These are phyloP conservation scores for Sporothrix sp. DNA, from an alignment of 2,329 filamentous ascomycete species.

Conservation along the genomic window DNA sequence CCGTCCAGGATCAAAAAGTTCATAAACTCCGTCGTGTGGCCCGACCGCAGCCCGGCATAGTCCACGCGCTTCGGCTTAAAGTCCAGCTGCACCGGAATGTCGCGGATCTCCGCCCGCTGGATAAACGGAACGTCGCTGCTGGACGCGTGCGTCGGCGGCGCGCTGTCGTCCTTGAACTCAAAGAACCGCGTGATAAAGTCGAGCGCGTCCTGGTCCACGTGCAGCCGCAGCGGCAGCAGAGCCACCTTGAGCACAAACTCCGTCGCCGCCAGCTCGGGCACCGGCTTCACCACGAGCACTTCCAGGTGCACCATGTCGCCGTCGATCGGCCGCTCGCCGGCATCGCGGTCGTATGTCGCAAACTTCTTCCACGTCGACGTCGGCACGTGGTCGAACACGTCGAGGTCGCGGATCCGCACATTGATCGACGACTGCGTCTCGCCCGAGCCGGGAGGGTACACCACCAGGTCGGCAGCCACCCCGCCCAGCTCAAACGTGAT, in stretches of 20 bases:
- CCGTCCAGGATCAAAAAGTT: constrained; percentile 92
- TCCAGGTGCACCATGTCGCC: constrained; percentile 87
- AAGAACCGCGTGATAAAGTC: constrained; percentile 98
- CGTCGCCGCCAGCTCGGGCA: constrained; percentile 73
- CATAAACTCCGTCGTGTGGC: constrained; percentile 96
- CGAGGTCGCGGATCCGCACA: constrained; percentile 69
- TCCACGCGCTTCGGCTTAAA: constrained; percentile 99
- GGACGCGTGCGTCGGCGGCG: constrained; percentile 39
- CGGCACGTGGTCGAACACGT: constrained; percentile 88
- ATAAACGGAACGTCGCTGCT: constrained; percentile 73
- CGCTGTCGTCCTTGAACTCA: constrained; percentile 80
- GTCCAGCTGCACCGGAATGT: constrained; percentile 73
- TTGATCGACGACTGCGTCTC: constrained; percentile 86
- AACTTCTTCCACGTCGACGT: constrained; percentile 99
- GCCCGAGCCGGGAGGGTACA: constrained; percentile 64
- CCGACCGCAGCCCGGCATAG: constrained; percentile 83
- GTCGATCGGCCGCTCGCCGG: constrained; percentile 74
- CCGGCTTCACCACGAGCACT: constrained; percentile 76
- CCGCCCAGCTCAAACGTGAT: constrained; percentile 89
- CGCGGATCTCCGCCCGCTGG: constrained; percentile 78
- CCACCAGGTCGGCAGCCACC: constrained; percentile 68
- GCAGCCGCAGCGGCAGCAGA: constrained; percentile 74
- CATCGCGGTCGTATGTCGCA: constrained; percentile 82
- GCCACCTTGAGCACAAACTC: constrained; percentile 77
- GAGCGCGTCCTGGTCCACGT: constrained; percentile 93